Conservation (phyloP, 768 basidiomycete genomes). For the Xerocomus spinulosus region DNA sequence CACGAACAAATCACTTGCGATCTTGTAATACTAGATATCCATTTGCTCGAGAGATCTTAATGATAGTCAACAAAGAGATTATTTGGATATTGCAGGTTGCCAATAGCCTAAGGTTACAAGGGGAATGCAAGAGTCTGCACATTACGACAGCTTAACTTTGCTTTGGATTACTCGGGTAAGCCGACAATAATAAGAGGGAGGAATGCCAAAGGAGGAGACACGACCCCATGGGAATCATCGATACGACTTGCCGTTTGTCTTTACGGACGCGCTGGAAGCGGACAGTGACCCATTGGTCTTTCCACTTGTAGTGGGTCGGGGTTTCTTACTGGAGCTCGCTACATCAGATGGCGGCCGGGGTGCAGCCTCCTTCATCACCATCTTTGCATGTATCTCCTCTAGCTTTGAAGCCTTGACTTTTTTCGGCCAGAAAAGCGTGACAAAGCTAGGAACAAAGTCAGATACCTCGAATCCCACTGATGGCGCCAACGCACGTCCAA, state of each 20-base stretch:
- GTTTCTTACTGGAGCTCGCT: constrained; percentile 50
- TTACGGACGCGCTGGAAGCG: constrained; percentile 39
- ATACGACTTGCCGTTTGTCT: constrained; percentile 58
- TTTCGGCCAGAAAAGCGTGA: constrained; percentile 96
- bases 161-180: constrained; percentile 22
- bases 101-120: constrained; percentile 23
- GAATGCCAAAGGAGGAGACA: constrained; percentile 18
- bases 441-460: constrained; percentile 58
- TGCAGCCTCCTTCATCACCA: constrained; percentile 83
- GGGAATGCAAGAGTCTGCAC: constrained; percentile 10
- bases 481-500: constrained; percentile 76
- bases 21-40: constrained; percentile 21
- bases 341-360: constrained; percentile 53
- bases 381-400: constrained; percentile 93
- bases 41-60: constrained; percentile 5
- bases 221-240: constrained; percentile 38
- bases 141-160: constrained; percentile 27
- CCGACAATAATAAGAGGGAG: constrained; percentile 19
- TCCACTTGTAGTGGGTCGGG: constrained; percentile 43
- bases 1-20: constrained; percentile 10
- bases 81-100: constrained; percentile 13
- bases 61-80: constrained; percentile 13
- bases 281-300: constrained; percentile 54
- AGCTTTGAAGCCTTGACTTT: constrained; percentile 92
- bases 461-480: constrained; percentile 1